Conservation (phyloP, 345 rosid genomes). For the Microcos paniculata region DNA sequence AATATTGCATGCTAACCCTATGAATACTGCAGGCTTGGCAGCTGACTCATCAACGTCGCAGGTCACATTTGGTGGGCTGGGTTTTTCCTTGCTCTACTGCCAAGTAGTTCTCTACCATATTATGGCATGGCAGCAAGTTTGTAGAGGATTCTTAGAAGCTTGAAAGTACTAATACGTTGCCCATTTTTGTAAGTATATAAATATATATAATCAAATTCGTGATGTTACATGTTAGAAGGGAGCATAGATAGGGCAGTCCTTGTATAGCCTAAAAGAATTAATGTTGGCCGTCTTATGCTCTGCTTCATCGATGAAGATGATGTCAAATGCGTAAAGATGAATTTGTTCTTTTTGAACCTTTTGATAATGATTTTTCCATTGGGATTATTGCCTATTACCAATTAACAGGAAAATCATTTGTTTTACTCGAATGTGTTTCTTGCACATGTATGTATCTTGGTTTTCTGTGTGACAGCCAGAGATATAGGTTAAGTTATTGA, state of each 20-base stretch:
- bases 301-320: background rate
- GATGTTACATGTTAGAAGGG: background rate
- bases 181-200: constrained; percentile 6
- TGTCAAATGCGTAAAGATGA: background rate
- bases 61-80: constrained; percentile 46
- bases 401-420: background rate
- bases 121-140: background rate
- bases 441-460: background rate
- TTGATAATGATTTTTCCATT: background rate
- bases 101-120: background rate
- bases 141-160: background rate
- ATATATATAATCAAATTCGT: background rate
- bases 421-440: background rate
- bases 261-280: background rate
- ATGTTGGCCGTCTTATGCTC: background rate
- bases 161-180: background rate
- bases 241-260: background rate
- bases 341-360: background rate
- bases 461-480: background rate
- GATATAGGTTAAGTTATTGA: too few relatives aligned
- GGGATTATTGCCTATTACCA: background rate
- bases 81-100: constrained; percentile 54
- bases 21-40: constrained; percentile 48
- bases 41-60: constrained; percentile 33
- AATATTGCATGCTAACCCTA: background rate